These are phyloP conservation scores for Nitzschia sp. DNA, from an alignment of 108 stramenopile species.

Conservation along the genomic window DNA sequence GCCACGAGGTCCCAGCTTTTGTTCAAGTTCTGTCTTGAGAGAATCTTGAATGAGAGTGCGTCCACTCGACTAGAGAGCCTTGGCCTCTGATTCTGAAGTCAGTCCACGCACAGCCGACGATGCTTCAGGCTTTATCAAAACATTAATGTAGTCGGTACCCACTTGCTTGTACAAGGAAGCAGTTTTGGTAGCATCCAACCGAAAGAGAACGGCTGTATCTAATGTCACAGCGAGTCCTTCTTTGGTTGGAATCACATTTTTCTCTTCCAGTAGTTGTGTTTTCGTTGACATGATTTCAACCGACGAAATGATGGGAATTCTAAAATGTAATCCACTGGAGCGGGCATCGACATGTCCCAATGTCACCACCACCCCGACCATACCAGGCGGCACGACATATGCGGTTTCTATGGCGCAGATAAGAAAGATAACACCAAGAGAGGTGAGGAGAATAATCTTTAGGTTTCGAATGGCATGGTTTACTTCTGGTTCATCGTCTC, in stretches of 20 bases:
- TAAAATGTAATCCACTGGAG: constrained; percentile 36
- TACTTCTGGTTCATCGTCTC: not conserved
- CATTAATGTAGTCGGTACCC: constrained; percentile 31
- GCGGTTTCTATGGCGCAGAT: not conserved
- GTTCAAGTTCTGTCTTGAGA: constrained; percentile 34
- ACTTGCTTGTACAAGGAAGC: constrained; percentile 34
- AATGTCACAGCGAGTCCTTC: constrained; percentile 46
- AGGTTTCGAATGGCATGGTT: not conserved
- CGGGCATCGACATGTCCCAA: constrained; percentile 32
- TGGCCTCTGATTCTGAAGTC: constrained; percentile 52
- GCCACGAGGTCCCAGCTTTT: constrained; percentile 41
- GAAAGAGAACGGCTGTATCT: constrained; percentile 42
- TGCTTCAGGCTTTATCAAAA: constrained; percentile 44
- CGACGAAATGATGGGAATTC: constrained; percentile 25
- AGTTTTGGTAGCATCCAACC: constrained; percentile 33
- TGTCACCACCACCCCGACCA: constrained; percentile 1
- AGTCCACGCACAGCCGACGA: constrained; percentile 48
- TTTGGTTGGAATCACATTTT: constrained; percentile 44
- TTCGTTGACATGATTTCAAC: constrained; percentile 37
- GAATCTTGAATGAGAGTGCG: constrained; percentile 36
- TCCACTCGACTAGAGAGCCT: constrained; percentile 49
- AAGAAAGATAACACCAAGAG: not conserved
- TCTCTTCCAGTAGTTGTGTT: constrained; percentile 40
- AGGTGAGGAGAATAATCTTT: not conserved
- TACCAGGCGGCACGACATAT: not conserved